These are phyloP conservation scores for Globisporangium acanthophoron DNA, from an alignment of 352 stramenopile genomes.

Conservation along the genomic window DNA sequence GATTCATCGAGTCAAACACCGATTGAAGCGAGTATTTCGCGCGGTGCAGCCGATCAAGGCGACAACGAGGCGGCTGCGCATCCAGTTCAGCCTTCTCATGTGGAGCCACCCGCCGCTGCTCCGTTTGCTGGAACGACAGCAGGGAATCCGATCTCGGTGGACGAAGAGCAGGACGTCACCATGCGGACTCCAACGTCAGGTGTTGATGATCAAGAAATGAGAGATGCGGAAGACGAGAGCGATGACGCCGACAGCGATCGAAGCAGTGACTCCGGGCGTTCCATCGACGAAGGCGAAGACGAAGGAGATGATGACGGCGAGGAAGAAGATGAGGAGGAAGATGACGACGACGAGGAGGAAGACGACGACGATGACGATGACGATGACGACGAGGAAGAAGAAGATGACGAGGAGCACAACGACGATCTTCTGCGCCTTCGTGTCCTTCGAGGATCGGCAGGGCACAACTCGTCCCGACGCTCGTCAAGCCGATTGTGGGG, in stretches of 20 bases:
- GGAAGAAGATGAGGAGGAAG: conserved; percentile 26
- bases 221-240: conserved; percentile 37
- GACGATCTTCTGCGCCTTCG: conserved; percentile 54
- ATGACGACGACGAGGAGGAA: conserved; percentile 58
- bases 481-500: conserved; percentile 53
- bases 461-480: conserved; percentile 25
- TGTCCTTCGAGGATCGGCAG: conserved; percentile 32
- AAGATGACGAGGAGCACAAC: conserved; percentile 55
- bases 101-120: neutral
- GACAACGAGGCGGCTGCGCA: neutral
- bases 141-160: neutral
- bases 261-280: conserved; percentile 54
- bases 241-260: conserved; percentile 53
- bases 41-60: neutral
- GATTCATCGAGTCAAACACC: neutral
- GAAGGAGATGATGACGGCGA: conserved; percentile 19
- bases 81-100: neutral
- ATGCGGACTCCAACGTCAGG: conserved; percentile 56
- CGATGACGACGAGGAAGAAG: conserved; percentile 46
- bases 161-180: conserved; percentile 46
- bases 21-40: neutral
- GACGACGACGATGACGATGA: conserved; percentile 63
- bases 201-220: conserved; percentile 54
- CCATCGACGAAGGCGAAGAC: conserved; percentile 29
- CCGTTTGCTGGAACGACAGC: neutral